phyloP scores from a whole-genome alignment of 2,329 filamentous ascomycete species.

The Bipolaris zeicola region DNA sequence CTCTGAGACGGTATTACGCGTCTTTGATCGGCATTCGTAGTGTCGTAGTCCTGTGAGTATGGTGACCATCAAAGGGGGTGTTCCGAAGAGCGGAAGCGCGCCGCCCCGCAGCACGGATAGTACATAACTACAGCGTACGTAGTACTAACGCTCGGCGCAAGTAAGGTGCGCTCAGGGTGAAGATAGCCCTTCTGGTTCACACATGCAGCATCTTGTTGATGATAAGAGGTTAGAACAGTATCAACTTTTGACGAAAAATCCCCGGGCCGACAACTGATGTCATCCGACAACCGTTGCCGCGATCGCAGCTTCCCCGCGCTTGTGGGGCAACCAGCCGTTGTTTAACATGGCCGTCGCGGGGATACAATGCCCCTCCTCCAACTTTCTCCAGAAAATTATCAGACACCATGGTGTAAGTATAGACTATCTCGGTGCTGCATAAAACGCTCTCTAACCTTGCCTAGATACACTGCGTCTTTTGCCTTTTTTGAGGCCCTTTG shows the following conservation, averaged over 20 bases:
- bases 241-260: background rate
- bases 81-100: constrained; percentile 1
- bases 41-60: background rate
- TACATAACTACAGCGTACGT: too few relatives aligned
- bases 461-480: constrained; percentile 72
- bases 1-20: background rate
- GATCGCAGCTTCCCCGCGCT: background rate
- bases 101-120: background rate
- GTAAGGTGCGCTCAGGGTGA: background rate
- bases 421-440: background rate
- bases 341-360: constrained; percentile 7
- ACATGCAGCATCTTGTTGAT: background rate
- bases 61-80: background rate
- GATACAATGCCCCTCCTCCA: background rate
- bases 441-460: background rate
- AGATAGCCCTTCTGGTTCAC: background rate
- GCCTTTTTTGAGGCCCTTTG: constrained; percentile 83
- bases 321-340: constrained; percentile 20
- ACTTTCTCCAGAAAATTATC: background rate
- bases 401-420: constrained; percentile 31
- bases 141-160: background rate
- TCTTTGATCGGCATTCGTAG: background rate
- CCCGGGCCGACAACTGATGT: background rate
- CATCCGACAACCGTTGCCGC: background rate
- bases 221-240: background rate